Evolutionary conservation across 371 early-diverging fungal species (phyloP).

Genomic region (Nematocida sp.): DNA sequence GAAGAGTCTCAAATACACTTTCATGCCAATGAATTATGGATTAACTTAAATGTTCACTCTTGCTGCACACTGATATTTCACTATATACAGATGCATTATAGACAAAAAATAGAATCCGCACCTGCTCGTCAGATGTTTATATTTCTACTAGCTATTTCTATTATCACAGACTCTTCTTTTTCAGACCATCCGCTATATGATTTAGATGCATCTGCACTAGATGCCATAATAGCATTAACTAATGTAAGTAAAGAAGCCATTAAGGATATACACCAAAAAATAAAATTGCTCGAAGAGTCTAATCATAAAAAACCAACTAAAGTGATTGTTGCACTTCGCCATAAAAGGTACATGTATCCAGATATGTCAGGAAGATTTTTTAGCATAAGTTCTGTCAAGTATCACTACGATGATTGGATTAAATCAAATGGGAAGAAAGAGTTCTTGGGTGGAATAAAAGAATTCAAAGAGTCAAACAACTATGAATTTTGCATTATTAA

Average conservation of each 20-base stretch:
- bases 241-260: neutral
- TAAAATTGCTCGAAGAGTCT: neutral
- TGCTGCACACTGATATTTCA: conserved; percentile 24
- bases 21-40: neutral
- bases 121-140: neutral
- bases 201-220: neutral
- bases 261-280: neutral
- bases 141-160: conserved; percentile 14
- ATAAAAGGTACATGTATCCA: conserved; percentile 49
- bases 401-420: conserved; percentile 62
- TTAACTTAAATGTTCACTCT: conserved; percentile 2
- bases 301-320: conserved; percentile 12
- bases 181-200: neutral
- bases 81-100: conserved; percentile 15
- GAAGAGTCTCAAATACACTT: neutral
- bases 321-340: conserved; percentile 63
- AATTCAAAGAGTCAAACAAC: neutral
- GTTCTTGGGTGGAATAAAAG: neutral
- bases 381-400: conserved; percentile 63
- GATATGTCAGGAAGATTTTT: conserved; percentile 42
- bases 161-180: conserved; percentile 21
- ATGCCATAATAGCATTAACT: neutral
- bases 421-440: conserved; percentile 54
- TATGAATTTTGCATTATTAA: conserved; percentile 9
- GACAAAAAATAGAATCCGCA: neutral